Evolutionary conservation across 495 filamentous ascomycete species (phyloP), one percentile per base, ranked within the genome.

Genomic region (Trichoderma erinaceum): DNA sequence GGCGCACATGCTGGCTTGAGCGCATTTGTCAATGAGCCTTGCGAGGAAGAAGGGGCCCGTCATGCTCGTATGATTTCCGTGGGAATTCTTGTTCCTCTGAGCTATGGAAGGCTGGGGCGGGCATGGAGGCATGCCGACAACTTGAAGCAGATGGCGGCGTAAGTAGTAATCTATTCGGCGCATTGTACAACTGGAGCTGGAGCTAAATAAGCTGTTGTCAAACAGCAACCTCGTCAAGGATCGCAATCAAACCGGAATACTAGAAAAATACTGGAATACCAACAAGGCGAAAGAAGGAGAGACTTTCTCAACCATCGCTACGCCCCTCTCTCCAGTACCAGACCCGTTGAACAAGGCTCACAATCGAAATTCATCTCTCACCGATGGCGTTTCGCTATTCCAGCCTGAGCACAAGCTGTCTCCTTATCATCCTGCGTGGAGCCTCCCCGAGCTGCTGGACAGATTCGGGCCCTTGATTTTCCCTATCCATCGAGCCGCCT

Each of bases 31-130:
- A 97, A 96, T 75, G 84, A 83, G 67, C 87, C 90, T n/a, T 91
- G 91, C 38, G 86, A 87, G 2, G 84, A 86, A 63, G 90, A 87
- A 66, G 84, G 84, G 44, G 86, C 91, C 63, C 89, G 95, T 67
- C 93, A 96, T 84, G 95, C 95, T 64, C 84, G 89, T 68, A 97
- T 97, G 87, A 87, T 97, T 66, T 90, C 93, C 18, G 92, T 97
- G 25, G 95, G 95, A 18, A 86, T 90, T 25, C 79, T 99, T 69
- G 92, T 97, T 12, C 92, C 92, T 1, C 77, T 97, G 66, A 94
- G 88, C 75, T 90, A 91, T 75, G 93, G 94, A 25, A 86, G 93
- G 65, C 81, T 97, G 32, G 95, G 95, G 12, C 87, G 92, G 72
- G 89, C 88, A 71, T 99, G 95, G 95, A 86, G 88, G 71, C 92